These are phyloP conservation scores for Penicillium sp. DNA, from an alignment of 2,329 filamentous ascomycete species.

Conservation along the genomic window DNA sequence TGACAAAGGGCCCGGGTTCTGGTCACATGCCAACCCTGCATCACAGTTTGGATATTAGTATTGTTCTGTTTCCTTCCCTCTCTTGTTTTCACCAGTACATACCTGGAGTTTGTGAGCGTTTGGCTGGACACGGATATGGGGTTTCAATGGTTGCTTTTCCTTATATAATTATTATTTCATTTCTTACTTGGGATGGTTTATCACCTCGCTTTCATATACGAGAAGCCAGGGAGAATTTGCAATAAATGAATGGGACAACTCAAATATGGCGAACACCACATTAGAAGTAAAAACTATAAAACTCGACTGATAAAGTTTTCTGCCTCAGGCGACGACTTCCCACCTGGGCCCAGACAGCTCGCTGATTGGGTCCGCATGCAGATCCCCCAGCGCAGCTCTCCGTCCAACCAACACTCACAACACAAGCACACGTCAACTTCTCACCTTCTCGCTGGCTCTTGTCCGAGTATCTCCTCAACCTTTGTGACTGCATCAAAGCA, in stretches of 20 bases:
- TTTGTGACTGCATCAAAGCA: neutral
- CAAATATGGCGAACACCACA: neutral
- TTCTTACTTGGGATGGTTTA: neutral
- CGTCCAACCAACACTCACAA: conserved; percentile 10
- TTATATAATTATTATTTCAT: neutral
- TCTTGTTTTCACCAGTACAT: neutral
- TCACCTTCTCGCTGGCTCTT: conserved; percentile 2
- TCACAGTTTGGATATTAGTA: conserved; percentile 21
- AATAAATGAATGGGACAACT: neutral
- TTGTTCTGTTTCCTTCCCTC: neutral
- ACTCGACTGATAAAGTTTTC: neutral
- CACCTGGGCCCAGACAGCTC: neutral
- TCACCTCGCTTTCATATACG: neutral
- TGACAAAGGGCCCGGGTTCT: conserved; percentile 16
- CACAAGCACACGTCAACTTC: conserved; percentile 4
- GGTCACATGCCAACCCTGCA: conserved; percentile 12
- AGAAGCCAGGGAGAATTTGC: neutral
- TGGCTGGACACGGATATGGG: neutral
- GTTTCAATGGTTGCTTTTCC: neutral
- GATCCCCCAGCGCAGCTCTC: conserved; percentile 6
- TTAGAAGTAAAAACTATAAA: neutral
- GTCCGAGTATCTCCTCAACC: neutral
- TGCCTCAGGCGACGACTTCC: conserved; percentile 2
- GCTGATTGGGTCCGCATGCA: conserved; percentile 5
- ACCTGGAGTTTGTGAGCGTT: conserved; percentile 8